Evolutionary conservation across 2,329 filamentous ascomycete species (phyloP), one percentile per base, ranked within the genome.

Genomic region (Aspergillus costaricaensis): DNA sequence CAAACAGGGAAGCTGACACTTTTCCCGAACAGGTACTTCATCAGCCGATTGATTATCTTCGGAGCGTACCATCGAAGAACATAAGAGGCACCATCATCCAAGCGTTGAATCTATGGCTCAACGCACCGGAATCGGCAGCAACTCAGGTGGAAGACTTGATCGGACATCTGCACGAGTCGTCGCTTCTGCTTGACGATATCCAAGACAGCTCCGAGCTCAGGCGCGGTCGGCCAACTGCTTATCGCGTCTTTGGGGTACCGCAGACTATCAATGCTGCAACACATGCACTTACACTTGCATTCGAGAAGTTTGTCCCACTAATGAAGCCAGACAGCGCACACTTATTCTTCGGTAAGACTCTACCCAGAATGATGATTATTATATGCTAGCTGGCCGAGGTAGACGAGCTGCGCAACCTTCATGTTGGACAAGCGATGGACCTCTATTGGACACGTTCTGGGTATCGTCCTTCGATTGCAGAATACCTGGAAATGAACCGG

Each of bases 261-360:
- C 60, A 60, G 19, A 54, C 39, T 4, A 57, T 57, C 15, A 62
- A 62, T 27, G 43, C 30, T n/a, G 57, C 60, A 10, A 62, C 50
- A 14, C 59, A 53, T 14, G 19, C 44, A 14, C 27, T 57, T 5
- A 47, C 58, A 2, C 14, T 38, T 1, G 48, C 60, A 0, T 19
- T 52, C 1, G 10, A 15, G 2, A 52, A 52, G 19, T 5, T 32
- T 15, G 12, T 12, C 8, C 10, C 14, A 10, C 4, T 52, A 1
- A 21, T 52, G n/a, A 6, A 30, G 3, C 6, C 23, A 19, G 47
- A 9, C n/a, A 32, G 12, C 14, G 3, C 14, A 19, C 5, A n/a
- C 15, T 15, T n/a, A 9, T 44, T 44, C 5, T 44, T 44, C 6
- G 19, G 41, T 44, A 0, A 23, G 41, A 9, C 3, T 3, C 10